Base-by-base conservation (phyloP, 495 filamentous ascomycete species). In the Penicillium diatomitis region DNA sequence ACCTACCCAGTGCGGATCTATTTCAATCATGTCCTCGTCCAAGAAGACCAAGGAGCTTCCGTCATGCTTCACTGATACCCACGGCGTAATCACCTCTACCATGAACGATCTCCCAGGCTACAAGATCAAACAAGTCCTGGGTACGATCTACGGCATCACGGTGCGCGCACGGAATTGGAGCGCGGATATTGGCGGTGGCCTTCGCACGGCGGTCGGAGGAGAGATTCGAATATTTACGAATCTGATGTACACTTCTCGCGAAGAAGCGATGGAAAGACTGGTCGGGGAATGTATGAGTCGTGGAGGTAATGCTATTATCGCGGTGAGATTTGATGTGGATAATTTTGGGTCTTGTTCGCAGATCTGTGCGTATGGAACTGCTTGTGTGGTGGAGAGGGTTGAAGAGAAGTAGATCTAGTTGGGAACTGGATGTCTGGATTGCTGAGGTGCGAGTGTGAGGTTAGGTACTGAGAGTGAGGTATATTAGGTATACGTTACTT, bases 301-400 rank as follows among this genome's bases (percentile, higher is more conserved):
- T 12, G 77, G 77, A n/a, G 78, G 78, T 9, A 83, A 83, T 61
- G 79, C 78, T 32, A 63, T 83, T 50, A 71, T 83, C 48, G 74
- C 73, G 10, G 62, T 81, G 44, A 66, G 73, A 40, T 83, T 82
- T 56, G 78, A 83, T 56, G 48, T 50, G 32, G 52, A 44, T 37
- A 54, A 48, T 45, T 50, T 61, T 36, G 54, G 73, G 34, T 54
- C 50, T n/a, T 79, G 74, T 52, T 72, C 75, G n/a, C 77, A 81
- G 57, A 73, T 75, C 45, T 77, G 74, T 57, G 78, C 77, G 1
- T 82, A 81, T 63, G 79, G 79, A 2, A 82, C 79, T 4, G 79
- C 78, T 7, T 73, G 71, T 50, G 40, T 77, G 28, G 61, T 81
- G 20, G 76, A 81, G 55, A 69, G 70, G 51, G 50, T 76, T 49